Evolutionary conservation across 179 eudicot genomes (phyloP).

Genomic region (Gypsophila paniculata): DNA sequence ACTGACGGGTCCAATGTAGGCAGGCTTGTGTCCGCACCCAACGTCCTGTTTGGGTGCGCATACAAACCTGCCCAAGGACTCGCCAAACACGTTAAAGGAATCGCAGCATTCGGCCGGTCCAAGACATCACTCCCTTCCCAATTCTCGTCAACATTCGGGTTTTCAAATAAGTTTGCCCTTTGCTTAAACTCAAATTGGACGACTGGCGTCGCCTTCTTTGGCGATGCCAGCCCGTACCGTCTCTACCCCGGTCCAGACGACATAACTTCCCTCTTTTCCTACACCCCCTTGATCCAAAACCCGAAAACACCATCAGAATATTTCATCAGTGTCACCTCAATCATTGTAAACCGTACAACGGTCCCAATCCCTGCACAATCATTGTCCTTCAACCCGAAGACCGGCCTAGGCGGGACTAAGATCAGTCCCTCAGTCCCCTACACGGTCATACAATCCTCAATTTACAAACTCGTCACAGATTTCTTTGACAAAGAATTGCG

Average conservation of each 20-base stretch:
- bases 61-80: constrained; percentile 28
- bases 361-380: constrained; percentile 24
- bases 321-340: constrained; percentile 21
- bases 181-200: constrained; percentile 34
- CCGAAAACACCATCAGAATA: constrained; percentile 30
- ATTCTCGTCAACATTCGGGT: constrained; percentile 33
- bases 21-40: constrained; percentile 18
- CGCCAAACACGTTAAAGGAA: constrained; percentile 30
- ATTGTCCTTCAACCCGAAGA: constrained; percentile 16
- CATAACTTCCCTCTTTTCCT: constrained; percentile 29
- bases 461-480: constrained; percentile 26
- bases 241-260: constrained; percentile 32
- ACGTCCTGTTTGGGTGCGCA: constrained; percentile 36
- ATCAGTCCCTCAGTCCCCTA: constrained; percentile 46
- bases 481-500: constrained; percentile 21
- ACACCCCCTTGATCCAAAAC: constrained; percentile 38
- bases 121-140: constrained; percentile 33
- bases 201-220: constrained; percentile 40
- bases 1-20: constrained; percentile 43
- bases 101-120: constrained; percentile 44
- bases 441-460: constrained; percentile 37
- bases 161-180: constrained; percentile 38
- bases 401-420: constrained; percentile 39
- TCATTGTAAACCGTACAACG: constrained; percentile 21
- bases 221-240: constrained; percentile 40